phyloP scores from a whole-genome alignment of 345 rosid genomes.

The Acer campestre region DNA sequence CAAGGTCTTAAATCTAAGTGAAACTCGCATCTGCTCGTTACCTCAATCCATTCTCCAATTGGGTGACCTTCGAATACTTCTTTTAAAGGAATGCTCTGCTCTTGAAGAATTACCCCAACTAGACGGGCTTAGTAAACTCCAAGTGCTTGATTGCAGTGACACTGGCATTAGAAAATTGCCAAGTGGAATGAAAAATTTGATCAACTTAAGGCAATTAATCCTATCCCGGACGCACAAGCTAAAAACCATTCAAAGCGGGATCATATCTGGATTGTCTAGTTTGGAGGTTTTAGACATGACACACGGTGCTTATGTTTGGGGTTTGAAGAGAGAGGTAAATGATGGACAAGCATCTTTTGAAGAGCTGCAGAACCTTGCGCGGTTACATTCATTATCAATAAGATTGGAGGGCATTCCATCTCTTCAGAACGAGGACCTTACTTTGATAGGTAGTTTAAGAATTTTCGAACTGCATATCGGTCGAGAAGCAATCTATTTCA shows the following conservation, averaged over 20 bases:
- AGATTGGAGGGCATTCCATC: constrained; percentile 24
- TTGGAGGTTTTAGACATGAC: constrained; percentile 52
- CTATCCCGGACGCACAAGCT: constrained; percentile 41
- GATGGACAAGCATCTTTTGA: constrained; percentile 31
- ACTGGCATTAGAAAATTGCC: constrained; percentile 35
- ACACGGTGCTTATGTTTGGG: constrained; percentile 36
- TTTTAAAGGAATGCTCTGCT: constrained; percentile 31
- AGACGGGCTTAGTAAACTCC: constrained; percentile 33
- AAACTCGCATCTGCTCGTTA: too few species aligned
- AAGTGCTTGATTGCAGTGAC: constrained; percentile 39
- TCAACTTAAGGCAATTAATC: constrained; percentile 30
- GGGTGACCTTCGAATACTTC: too few species aligned
- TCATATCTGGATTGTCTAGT: constrained; percentile 27
- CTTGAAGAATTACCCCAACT: constrained; percentile 38
- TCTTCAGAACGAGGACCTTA: constrained; percentile 21
- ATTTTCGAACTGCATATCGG: background rate
- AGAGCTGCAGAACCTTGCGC: constrained; percentile 24
- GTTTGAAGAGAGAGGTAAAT: constrained; percentile 16
- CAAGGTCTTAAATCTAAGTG: too few species aligned
- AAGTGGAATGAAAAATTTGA: constrained; percentile 31
- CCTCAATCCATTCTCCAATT: too few species aligned
- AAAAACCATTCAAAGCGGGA: constrained; percentile 30
- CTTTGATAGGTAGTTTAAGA: constrained; percentile 25
- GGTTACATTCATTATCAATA: constrained; percentile 22
- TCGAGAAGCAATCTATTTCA: too few species aligned